phyloP scores from a whole-genome alignment of 441 rosid genomes.

The Eutrema salsugineum region DNA sequence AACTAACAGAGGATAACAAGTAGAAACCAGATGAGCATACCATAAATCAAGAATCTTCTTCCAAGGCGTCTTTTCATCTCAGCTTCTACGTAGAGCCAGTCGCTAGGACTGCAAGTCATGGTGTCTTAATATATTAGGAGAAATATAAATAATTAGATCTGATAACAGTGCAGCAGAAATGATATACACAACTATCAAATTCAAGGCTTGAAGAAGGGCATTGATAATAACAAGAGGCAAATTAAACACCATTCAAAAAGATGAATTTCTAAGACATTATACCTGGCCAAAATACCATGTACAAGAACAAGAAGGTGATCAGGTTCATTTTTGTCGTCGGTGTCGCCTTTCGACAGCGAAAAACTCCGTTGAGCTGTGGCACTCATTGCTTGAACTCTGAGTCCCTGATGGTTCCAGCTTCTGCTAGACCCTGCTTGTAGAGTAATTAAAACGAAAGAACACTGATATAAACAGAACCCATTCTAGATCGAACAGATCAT shows the following conservation, averaged over 20 bases:
- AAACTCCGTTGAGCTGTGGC: conserved; percentile 47
- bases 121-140: background rate
- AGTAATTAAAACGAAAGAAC: conserved; percentile 1
- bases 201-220: background rate
- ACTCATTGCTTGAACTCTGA: conserved; percentile 63
- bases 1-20: background rate
- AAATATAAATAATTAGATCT: background rate
- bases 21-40: conserved; percentile 36
- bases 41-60: conserved; percentile 71
- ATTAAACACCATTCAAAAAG: background rate
- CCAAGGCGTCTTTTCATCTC: conserved; percentile 91
- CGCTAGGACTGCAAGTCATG: conserved; percentile 70
- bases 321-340: conserved; percentile 49
- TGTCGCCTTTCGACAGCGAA: conserved; percentile 34
- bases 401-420: conserved; percentile 45
- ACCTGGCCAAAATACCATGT: conserved; percentile 94
- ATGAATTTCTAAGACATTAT: background rate
- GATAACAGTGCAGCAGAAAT: conserved; percentile 1
- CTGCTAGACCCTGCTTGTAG: conserved; percentile 43
- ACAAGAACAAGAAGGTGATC: conserved; percentile 98
- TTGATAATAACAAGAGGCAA: background rate
- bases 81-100: conserved; percentile 88
- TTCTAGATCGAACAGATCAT: background rate
- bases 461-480: background rate
- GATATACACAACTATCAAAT: background rate